Conservation (phyloP, 1,284 basidiomycete species). For the Tylopilus sp. region DNA sequence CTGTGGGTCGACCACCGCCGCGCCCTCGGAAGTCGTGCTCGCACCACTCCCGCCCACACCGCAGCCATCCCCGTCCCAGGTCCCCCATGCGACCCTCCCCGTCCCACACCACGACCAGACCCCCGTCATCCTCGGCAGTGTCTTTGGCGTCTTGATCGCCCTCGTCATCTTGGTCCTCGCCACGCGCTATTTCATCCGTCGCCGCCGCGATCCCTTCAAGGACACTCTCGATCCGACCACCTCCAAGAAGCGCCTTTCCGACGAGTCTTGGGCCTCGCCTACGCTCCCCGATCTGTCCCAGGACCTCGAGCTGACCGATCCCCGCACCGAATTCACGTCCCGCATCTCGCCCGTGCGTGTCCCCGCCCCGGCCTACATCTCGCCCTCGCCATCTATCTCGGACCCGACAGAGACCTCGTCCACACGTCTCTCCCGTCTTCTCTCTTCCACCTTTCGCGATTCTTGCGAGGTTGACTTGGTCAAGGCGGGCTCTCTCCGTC, state of each 20-base stretch:
- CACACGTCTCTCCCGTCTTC: conserved; percentile 31
- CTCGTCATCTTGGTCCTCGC: conserved; percentile 18
- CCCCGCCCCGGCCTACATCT: conserved; percentile 35
- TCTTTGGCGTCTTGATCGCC: conserved; percentile 21
- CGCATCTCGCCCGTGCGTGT: conserved; percentile 27
- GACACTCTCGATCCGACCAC: conserved; percentile 22
- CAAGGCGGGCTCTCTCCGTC: conserved; percentile 20
- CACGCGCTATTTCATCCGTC: conserved; percentile 22
- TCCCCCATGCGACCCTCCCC: conserved; percentile 25
- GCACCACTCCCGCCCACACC: conserved; percentile 22
- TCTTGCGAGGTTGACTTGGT: conserved; percentile 11
- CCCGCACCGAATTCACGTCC: conserved; percentile 25
- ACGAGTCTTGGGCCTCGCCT: conserved; percentile 42
- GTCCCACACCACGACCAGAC: conserved; percentile 15
- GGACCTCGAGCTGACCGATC: conserved; percentile 30
- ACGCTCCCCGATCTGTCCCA: conserved; percentile 18
- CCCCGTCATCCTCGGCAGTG: conserved; percentile 23
- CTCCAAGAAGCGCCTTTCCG: conserved; percentile 36
- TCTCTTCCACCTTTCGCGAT: conserved; percentile 35
- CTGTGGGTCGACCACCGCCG: conserved; percentile 2
- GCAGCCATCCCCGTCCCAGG: conserved; percentile 18
- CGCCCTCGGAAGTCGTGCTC: conserved; percentile 21
- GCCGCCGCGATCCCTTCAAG: conserved; percentile 23
- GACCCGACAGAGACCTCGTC: conserved; percentile 26
- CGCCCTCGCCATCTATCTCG: conserved; percentile 28